Conservation (phyloP, 306 rosid genomes). For the Nissolia schottii region DNA sequence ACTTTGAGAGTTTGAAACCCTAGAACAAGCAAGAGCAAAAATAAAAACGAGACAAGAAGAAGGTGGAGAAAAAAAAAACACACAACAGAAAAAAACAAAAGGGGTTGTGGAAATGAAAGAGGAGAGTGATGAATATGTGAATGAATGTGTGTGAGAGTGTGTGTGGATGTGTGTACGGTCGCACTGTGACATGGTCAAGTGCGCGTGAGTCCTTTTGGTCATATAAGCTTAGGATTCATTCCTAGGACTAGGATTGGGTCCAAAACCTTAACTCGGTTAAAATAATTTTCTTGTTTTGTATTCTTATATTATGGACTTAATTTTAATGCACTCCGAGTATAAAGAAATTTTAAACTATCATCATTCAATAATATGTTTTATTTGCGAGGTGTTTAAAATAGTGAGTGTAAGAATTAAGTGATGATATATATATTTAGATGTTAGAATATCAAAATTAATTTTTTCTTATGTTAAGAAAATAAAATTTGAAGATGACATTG, state of each 20-base stretch:
- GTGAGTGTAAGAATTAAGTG: too few species aligned
- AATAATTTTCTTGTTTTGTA: too few species aligned
- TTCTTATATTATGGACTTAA: too few species aligned
- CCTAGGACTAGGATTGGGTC: constrained; percentile 9
- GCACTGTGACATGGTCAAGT: constrained; percentile 19
- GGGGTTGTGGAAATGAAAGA: neutral
- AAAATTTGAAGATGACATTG: too few species aligned
- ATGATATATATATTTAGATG: too few species aligned
- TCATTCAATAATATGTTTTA: too few species aligned
- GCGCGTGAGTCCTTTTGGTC: constrained; percentile 28
- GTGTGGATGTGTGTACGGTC: neutral
- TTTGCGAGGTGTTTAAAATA: too few species aligned
- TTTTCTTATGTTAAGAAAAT: too few species aligned
- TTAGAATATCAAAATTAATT: too few species aligned
- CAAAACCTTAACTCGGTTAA: too few species aligned
- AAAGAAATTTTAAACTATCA: too few species aligned
- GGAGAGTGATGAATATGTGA: constrained; percentile 14
- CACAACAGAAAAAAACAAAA: neutral
- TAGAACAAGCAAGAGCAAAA: neutral
- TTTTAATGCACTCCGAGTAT: too few species aligned
- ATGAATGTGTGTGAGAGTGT: neutral
- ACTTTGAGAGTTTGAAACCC: constrained; percentile 38
- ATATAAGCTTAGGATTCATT: constrained; percentile 18
- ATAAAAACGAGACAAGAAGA: neutral
- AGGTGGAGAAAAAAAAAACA: neutral